Base-by-base conservation (phyloP, 192 early-diverging fungal genomes). In the Backusella luteola region DNA sequence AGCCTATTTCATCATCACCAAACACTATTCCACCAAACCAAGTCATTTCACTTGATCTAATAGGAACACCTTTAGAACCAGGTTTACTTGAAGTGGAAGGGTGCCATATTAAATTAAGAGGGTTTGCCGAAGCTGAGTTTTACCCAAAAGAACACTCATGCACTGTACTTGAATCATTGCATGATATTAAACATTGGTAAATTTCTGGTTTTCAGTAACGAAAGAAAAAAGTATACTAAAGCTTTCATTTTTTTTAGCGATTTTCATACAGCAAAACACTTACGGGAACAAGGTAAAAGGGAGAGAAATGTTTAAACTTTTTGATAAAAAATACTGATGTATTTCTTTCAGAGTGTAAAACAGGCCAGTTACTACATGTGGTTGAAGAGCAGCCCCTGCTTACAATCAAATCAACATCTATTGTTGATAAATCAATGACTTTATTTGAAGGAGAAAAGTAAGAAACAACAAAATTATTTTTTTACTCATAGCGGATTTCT, bases 381-480 rank as follows among this genome's bases (percentile, higher is more conserved):
- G 89, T 95, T 56, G 84, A 86, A 8, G 79, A 81, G 11, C 93
- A 91, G 46, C 93, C 94, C 0, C 44, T 92, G 34, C 52, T 95
- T 26, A 89, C 93, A 53, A 87, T 93, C 39, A 89, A 82, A 71
- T 86, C 76, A 9, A 90, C 83, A 34, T 91, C 80, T 23, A 81
- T 82, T 29, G 78, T 81, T 76, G 86, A 91, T 68, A 85, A 87
- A 49, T 91, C 93, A 11, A 73, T 92, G 15, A 94, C 93, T 91
- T 74, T 95, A 19, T 95, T 91, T 75, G 93, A 95, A 75, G 94
- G 94, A 44, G 94, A 95, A 81, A 81, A 89, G 71, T 73, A 53
- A 23, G 34, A 5, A 44, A 17, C 15, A 44, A 44, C 1, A 3
- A 44, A 14, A 17, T 4, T 17, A 15, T 44, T 17, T 17, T 17